A percentile compares a stretch with the other conserved stretches of the same genome.
These are phyloP conservation scores for Fusarium anthophilum DNA, from an alignment of 2,329 filamentous ascomycete genomes.

Conservation along the genomic window DNA sequence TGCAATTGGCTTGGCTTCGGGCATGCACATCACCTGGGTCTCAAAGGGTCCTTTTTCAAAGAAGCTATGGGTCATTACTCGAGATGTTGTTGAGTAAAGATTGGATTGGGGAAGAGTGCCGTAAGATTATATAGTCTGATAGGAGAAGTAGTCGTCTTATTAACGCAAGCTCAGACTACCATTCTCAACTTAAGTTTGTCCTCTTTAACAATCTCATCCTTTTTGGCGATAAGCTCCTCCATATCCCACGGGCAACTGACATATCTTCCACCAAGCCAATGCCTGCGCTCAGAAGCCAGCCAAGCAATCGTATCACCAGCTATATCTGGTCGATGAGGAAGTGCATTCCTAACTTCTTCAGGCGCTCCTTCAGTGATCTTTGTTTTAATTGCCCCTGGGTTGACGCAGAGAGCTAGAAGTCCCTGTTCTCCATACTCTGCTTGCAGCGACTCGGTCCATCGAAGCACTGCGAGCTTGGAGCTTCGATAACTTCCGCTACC, in stretches of 20 bases:
- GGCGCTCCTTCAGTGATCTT: not conserved
- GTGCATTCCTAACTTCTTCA: not conserved
- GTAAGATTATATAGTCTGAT: accelerated
- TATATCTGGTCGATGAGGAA: not conserved
- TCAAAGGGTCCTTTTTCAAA: slow-evolving; percentile 3
- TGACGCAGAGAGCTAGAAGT: accelerated
- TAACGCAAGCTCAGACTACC: accelerated
- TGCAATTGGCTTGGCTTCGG: not conserved
- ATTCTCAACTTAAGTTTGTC: not conserved
- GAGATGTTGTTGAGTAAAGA: not conserved
- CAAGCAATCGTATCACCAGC: not conserved
- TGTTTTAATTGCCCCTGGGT: not conserved
- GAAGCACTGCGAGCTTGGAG: not conserved
- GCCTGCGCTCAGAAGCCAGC: not conserved
- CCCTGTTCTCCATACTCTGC: not conserved
- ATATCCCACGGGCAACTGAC: not conserved
- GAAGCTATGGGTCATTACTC: slow-evolving; percentile 5
- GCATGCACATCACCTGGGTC: slow-evolving; percentile 8
- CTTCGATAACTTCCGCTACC: not conserved
- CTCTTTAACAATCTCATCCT: not conserved
- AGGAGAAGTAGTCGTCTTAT: not conserved
- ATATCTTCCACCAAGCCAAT: not conserved
- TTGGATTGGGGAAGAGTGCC: too few relatives aligned
- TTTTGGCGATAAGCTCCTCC: not conserved
- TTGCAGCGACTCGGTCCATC: not conserved